A percentile compares a stretch with the other conserved stretches of the same genome.
Evolutionary conservation across 352 stramenopile genomes (phyloP).

Genomic region (Pythium aquatile): DNA sequence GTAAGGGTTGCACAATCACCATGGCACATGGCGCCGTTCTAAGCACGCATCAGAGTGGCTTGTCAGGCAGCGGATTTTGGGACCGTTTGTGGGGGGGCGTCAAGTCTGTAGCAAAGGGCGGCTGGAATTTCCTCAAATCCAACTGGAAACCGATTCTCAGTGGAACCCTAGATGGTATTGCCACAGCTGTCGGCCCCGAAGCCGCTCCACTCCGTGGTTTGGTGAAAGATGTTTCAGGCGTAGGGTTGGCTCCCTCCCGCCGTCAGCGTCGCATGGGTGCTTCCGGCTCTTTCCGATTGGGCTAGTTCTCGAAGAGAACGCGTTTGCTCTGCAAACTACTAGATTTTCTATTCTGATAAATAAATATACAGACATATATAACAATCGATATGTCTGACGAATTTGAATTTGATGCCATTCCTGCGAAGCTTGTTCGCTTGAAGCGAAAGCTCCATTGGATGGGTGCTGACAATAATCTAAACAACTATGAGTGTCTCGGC

Average conservation of each 20-base stretch:
- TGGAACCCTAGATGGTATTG: neutral
- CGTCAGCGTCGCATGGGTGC: neutral
- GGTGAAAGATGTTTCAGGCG: neutral
- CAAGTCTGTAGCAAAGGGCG: neutral
- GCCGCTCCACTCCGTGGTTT: neutral
- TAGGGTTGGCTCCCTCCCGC: neutral
- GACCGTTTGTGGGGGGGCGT: conserved; percentile 10
- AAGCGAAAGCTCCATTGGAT: too few relatives aligned
- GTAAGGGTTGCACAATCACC: conserved; percentile 22
- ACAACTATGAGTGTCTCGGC: too few relatives aligned
- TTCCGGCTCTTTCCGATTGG: neutral
- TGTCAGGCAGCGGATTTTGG: conserved; percentile 21
- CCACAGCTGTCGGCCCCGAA: neutral
- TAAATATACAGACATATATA: too few relatives aligned
- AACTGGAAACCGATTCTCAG: neutral
- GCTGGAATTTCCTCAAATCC: neutral
- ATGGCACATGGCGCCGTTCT: conserved; percentile 26
- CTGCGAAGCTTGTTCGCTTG: too few relatives aligned
- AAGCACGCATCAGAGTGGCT: conserved; percentile 24
- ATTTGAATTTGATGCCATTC: too few relatives aligned
- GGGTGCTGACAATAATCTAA: too few relatives aligned
- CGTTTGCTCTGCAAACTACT: too few relatives aligned
- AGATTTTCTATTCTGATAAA: too few relatives aligned
- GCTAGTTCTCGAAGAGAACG: too few relatives aligned
- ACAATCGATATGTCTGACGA: too few relatives aligned